These are phyloP conservation scores for Carex pumila DNA, from an alignment of 176 grass and related monocot genomes.

Conservation along the genomic window DNA sequence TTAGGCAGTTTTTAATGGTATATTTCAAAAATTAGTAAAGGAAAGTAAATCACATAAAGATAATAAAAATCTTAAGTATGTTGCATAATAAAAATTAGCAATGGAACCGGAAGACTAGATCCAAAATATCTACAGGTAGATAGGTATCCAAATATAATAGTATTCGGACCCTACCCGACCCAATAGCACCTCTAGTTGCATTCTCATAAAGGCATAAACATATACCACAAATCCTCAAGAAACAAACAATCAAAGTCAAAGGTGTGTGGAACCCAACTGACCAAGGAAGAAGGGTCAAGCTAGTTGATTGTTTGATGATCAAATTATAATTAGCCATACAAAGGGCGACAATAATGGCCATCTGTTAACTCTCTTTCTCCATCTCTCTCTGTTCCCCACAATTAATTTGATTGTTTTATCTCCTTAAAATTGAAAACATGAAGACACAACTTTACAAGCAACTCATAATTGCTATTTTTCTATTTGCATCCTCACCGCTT, in stretches of 20 bases:
- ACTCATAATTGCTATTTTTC: neutral
- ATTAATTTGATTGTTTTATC: neutral
- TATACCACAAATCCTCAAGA: neutral
- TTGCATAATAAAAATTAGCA: no score
- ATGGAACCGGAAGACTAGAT: no score
- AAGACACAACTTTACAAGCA: neutral
- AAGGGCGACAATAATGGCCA: neutral
- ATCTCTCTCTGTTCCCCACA: neutral
- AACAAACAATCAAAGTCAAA: neutral
- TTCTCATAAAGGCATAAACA: neutral
- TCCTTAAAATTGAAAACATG: neutral
- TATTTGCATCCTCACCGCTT: neutral
- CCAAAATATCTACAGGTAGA: no score
- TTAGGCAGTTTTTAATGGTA: no score
- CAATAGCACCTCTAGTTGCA: neutral
- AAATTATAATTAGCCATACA: neutral
- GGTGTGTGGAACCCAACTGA: neutral
- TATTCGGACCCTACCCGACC: no score
- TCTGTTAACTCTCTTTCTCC: neutral
- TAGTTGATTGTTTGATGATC: neutral
- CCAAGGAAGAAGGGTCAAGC: neutral
- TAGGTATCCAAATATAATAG: no score
- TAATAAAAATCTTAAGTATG: no score
- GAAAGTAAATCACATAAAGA: no score
- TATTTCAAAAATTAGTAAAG: no score